Base-by-base conservation (phyloP, 345 rosid species). In the Odontarrhena argentea region DNA sequence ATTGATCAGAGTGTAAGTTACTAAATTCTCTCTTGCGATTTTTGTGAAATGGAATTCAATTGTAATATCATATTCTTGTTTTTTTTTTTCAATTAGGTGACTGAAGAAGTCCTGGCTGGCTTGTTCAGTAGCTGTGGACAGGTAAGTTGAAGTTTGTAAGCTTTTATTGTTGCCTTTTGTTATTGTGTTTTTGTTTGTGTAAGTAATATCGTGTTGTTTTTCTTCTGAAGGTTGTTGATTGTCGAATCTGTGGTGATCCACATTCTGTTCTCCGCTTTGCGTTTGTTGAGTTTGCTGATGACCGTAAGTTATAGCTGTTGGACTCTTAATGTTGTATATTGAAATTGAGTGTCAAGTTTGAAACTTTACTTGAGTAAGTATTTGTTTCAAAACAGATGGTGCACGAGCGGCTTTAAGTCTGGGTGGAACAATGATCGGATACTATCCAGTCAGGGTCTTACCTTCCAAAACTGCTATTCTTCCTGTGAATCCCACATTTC, bases 391-490 rank as follows among this genome's bases (percentile, higher is more conserved):
- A 65, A 67, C 85, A 91, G 97, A 83, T 36, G 87, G 96, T 53
- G 96, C 97, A 65, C 75, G 82, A 47, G 81, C 75, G 14, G 94
- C 97, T 74, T 75, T 91, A 59, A 76, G 63, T 75, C 81, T 91
- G 2, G 83, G 86, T 36, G 96, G 97, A 70, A 88, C 88, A 8
- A 74, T 87, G 85, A 82, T 91, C 7, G 97, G 97, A 14, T 91
- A 75, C 67, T 84, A 88, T 72, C 97, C 92, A 9, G 84, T 91
- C 68, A 84, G 86, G 75, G 90, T 91, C 67, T 79, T 88, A 74
- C 97, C 96, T 74, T 91, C 97, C 40, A 91, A 88, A 77, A 88
- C 97, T 24, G 94, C 97, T 44, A 91, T 91, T 38, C 94, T 87
- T 69, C 97, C 96, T n/a, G 97, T 91, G 77, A 91, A 91, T 79